Evolutionary conservation across 805 yeast genomes (phyloP).

Genomic region (Zygosaccharomyces gambellarensis): DNA sequence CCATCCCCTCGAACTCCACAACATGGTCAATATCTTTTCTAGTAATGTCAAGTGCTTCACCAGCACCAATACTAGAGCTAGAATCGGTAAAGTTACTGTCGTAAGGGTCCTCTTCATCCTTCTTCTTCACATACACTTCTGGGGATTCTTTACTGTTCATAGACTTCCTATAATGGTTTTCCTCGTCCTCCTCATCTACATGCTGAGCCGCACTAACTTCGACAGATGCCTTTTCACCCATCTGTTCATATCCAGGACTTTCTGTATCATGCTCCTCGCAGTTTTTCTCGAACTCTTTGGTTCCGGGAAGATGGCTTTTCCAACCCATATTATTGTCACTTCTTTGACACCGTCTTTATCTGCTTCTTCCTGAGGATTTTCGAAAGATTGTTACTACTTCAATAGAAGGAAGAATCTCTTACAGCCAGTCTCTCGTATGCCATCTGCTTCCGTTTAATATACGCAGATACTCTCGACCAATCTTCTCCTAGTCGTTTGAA

Average conservation of each 20-base stretch:
- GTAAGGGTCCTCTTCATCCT: background rate
- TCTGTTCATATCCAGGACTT: conserved; percentile 37
- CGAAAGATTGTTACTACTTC: no score
- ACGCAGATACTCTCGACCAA: background rate
- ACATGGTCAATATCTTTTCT: background rate
- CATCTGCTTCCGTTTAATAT: background rate
- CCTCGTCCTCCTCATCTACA: conserved; percentile 54
- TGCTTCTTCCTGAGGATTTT: background rate
- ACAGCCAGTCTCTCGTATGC: no score
- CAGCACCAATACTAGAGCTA: conserved; percentile 48
- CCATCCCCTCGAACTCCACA: background rate
- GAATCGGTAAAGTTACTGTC: conserved; percentile 30
- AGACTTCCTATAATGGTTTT: conserved; percentile 49
- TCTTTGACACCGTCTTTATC: no score
- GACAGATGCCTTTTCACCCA: conserved; percentile 40
- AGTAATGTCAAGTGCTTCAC: background rate
- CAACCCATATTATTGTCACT: background rate
- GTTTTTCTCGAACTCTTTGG: background rate
- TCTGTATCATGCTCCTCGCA: background rate
- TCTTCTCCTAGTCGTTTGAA: no score
- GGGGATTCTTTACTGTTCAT: conserved; percentile 27
- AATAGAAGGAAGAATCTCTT: no score
- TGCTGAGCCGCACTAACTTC: conserved; percentile 51
- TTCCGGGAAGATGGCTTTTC: background rate
- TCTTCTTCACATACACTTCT: background rate